Evolutionary conservation across 441 rosid genomes (phyloP), one percentile per base, ranked within the genome.

Genomic region (Gossypium schwendimanii): DNA sequence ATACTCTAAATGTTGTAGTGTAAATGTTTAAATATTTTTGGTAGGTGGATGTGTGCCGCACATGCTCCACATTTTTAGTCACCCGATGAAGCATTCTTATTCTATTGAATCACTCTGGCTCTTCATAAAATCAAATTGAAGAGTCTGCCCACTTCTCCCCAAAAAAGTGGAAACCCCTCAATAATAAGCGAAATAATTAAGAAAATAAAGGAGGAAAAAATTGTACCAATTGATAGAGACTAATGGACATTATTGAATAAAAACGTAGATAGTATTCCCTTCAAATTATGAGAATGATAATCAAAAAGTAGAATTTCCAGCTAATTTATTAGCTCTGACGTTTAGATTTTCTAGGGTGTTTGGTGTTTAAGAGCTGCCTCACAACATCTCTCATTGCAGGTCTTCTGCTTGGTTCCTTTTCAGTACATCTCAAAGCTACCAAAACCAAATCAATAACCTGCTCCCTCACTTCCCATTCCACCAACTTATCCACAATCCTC

Each of bases 361-460:
- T 74, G 33, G 83, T 75, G 26, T 81, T 74, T 9, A 75, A 12
- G 71, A 93, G 77, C 72, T 76, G 83, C 77, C 79, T 89, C 21
- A 87, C 96, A n/a, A 82, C 98, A 52, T 88, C 86, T 80, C 87
- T 87, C 96, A 85, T 93, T 31, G 84, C 76, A 1, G 92, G 94
- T 72, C 98, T 85, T 63, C 20, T 81, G 54, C 74, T 72, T 0
- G 94, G 91, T 11, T 88, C 91, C 36, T 69, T 73, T 33, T 88
- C 86, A 1, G 87, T 83, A 45, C 97, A 91, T 60, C 83, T 80
- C 77, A 89, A 52, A 64, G 89, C 90, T 44, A 84, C 68, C 68
- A 71, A 73, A 52, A 87, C 58, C 76, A 83, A 81, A 58, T 78
- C 68, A 7, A 55, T 73, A 44, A 83, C 85, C 53, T 88, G 87